A percentile compares a stretch with the other conserved stretches of the same genome.
Evolutionary conservation across 805 yeast species (phyloP).

Genomic region (Barnettozyma vustinii): DNA sequence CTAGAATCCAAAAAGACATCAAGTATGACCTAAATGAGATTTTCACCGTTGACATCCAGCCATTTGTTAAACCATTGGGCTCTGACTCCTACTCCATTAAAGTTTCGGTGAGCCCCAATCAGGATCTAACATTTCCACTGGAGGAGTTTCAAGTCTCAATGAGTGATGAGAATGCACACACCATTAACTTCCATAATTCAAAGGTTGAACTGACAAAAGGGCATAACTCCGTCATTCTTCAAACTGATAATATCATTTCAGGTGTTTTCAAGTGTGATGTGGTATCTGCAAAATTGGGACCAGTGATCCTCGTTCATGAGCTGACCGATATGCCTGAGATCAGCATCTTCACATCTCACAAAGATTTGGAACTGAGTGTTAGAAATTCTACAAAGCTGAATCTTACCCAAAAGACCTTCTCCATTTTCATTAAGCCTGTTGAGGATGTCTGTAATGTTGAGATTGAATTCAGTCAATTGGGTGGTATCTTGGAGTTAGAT

Average conservation of each 20-base stretch:
- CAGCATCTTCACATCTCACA: constrained; percentile 8
- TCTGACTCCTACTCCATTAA: constrained; percentile 12
- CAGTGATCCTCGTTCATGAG: constrained; percentile 23
- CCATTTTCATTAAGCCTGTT: constrained; percentile 12
- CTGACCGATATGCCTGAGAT: constrained; percentile 6
- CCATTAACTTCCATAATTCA: constrained; percentile 2
- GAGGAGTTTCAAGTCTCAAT: constrained; percentile 23
- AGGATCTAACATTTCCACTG: constrained; percentile 20
- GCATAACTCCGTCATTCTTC: constrained; percentile 13
- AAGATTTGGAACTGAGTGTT: constrained; percentile 18
- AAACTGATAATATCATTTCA: constrained; percentile 26
- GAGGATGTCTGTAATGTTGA: constrained; percentile 5
- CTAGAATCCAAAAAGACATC: background rate
- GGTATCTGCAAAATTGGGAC: constrained; percentile 24
- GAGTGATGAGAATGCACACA: constrained; percentile 5
- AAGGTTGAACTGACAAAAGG: constrained; percentile 2
- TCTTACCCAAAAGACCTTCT: constrained; percentile 15
- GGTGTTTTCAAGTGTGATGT: constrained; percentile 31
- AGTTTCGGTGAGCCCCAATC: constrained; percentile 3
- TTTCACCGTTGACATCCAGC: constrained; percentile 7
- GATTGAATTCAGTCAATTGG: constrained; percentile 7
- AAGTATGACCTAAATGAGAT: constrained; percentile 6
- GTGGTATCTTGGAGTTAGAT: constrained; percentile 3
- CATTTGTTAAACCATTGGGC: constrained; percentile 10
- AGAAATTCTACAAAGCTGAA: constrained; percentile 15